Evolutionary conservation across 805 yeast genomes (phyloP).

Genomic region (Metschnikowia reukaufii): DNA sequence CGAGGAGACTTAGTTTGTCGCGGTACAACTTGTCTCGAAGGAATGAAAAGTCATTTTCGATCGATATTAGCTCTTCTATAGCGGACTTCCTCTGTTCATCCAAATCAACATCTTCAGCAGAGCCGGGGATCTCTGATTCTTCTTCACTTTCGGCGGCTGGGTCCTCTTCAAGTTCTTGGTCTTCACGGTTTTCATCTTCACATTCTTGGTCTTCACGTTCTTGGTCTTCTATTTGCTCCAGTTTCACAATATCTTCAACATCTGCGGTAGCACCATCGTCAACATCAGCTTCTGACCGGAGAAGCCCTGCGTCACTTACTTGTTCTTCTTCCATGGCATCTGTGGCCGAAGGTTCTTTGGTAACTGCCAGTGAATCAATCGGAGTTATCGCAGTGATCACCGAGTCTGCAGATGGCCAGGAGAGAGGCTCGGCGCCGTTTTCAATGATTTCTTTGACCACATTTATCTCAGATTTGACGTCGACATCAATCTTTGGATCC

Average conservation of each 20-base stretch:
- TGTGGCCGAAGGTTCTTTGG: neutral
- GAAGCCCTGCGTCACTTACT: conserved; percentile 7
- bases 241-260: conserved; percentile 17
- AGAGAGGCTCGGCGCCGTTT: conserved; percentile 10
- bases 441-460: conserved; percentile 6
- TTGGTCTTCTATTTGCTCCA: conserved; percentile 25
- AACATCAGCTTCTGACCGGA: conserved; percentile 21
- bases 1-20: conserved; percentile 73
- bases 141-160: conserved; percentile 17
- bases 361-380: neutral
- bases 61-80: conserved; percentile 67
- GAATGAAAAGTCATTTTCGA: conserved; percentile 84
- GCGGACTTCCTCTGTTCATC: conserved; percentile 59
- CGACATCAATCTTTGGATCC: neutral
- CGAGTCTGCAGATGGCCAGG: conserved; percentile 1
- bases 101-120: conserved; percentile 20
- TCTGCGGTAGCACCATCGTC: conserved; percentile 9
- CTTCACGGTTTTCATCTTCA: too few relatives aligned
- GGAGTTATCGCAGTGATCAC: conserved; percentile 8
- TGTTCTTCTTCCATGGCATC: conserved; percentile 1
- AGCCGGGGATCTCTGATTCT: conserved; percentile 7
- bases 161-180: conserved; percentile 15
- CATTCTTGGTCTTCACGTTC: conserved; percentile 18
- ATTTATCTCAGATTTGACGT: neutral
- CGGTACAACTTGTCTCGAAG: conserved; percentile 82